phyloP scores from a whole-genome alignment of 2,329 filamentous ascomycete species.

The Alternaria brassicae region DNA sequence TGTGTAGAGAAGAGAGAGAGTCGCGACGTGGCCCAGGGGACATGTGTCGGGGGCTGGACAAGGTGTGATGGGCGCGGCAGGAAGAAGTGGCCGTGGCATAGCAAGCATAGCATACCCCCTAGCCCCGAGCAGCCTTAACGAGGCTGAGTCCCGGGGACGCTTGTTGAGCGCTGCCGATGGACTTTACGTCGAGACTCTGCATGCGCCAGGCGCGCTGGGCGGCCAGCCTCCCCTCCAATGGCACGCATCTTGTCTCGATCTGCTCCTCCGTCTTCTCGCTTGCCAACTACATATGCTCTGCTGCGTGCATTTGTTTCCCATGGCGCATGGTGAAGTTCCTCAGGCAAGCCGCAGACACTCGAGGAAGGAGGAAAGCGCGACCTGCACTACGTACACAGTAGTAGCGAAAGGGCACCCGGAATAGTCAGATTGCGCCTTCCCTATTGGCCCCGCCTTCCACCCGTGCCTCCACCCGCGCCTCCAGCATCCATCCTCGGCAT shows the following conservation, averaged over 20 bases:
- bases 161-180: conserved; percentile 16
- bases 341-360: conserved; percentile 1
- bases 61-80: conserved; percentile 11
- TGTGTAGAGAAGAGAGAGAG: conserved; percentile 4
- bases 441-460: conserved; percentile 26
- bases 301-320: neutral
- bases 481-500: conserved; percentile 1
- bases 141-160: conserved; percentile 17
- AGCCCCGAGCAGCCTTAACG: conserved; percentile 4
- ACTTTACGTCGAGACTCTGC: conserved; percentile 17
- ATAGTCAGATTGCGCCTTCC: conserved; percentile 9
- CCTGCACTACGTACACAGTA: too few relatives aligned
- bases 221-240: neutral
- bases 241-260: neutral
- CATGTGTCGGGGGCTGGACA: conserved; percentile 7
- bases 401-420: conserved; percentile 3
- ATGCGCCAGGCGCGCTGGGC: conserved; percentile 10
- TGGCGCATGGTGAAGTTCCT: conserved; percentile 1
- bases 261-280: neutral
- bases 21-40: conserved; percentile 7
- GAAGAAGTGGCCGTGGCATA: conserved; percentile 14
- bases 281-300: neutral
- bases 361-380: neutral
- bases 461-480: conserved; percentile 8
- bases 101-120: too few relatives aligned